Conservation (phyloP, 805 yeast genomes). For the Suhomyces faveliae region DNA sequence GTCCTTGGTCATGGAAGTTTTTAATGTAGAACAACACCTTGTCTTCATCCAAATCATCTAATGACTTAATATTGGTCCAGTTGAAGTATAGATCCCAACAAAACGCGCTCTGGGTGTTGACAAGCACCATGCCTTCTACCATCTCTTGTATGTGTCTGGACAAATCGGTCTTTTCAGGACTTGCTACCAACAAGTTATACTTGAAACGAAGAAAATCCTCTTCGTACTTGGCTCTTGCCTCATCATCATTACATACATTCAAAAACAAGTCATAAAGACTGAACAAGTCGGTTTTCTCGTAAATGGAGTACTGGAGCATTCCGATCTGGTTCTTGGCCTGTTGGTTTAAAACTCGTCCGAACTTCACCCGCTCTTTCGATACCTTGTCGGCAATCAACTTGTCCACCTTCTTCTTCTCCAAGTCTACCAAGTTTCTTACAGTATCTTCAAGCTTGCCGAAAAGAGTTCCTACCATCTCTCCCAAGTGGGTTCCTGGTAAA, state of each 20-base stretch:
- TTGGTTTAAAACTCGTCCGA: slow-evolving; percentile 42
- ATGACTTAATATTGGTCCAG: slow-evolving; percentile 58
- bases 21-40: slow-evolving; percentile 51
- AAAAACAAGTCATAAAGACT: slow-evolving; percentile 54
- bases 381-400: slow-evolving; percentile 37
- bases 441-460: slow-evolving; percentile 48
- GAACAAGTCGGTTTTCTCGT: slow-evolving; percentile 51
- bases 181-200: slow-evolving; percentile 50
- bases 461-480: slow-evolving; percentile 47
- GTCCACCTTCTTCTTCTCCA: slow-evolving; percentile 41
- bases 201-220: slow-evolving; percentile 57
- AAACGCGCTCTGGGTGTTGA: slow-evolving; percentile 55
- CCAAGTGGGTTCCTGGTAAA: slow-evolving; percentile 56
- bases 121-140: slow-evolving; percentile 70
- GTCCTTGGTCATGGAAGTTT: slow-evolving; percentile 57
- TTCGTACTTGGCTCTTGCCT: slow-evolving; percentile 56
- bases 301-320: slow-evolving; percentile 46
- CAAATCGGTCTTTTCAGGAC: slow-evolving; percentile 49
- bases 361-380: slow-evolving; percentile 49
- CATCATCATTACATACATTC: slow-evolving; percentile 60
- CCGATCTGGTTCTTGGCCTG: slow-evolving; percentile 40
- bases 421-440: slow-evolving; percentile 42
- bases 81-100: slow-evolving; percentile 79
- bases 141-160: slow-evolving; percentile 48
- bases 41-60: slow-evolving; percentile 48